phyloP scores from a whole-genome alignment of 768 basidiomycete species.

The Mycena belliarum region DNA sequence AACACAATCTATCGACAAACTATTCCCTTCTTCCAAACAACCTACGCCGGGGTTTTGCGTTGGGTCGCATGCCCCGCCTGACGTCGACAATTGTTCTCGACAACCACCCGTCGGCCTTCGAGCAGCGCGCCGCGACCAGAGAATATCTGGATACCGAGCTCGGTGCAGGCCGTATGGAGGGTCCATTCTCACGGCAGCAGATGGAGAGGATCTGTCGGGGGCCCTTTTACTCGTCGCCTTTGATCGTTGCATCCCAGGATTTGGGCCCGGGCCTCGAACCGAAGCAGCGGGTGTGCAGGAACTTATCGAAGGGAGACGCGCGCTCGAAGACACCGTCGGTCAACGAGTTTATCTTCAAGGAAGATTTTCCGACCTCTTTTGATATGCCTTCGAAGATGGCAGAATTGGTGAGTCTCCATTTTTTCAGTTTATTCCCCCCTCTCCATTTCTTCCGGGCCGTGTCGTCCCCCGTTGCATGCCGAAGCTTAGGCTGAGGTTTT shows the following conservation, averaged over 20 bases:
- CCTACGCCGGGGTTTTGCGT: conserved; percentile 32
- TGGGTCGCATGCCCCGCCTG: conserved; percentile 30
- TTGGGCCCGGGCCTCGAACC: conserved; percentile 12
- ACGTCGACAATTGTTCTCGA: not conserved
- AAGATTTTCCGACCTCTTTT: conserved; percentile 17
- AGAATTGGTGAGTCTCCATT: conserved; percentile 14
- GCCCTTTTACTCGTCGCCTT: conserved; percentile 28
- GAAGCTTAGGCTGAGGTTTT: not conserved
- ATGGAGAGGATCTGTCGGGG: too few species aligned
- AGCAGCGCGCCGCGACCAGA: conserved; percentile 3
- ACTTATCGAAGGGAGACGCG: conserved; percentile 21
- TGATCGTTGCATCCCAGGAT: conserved; percentile 17
- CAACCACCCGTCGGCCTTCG: conserved; percentile 12
- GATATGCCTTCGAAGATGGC: conserved; percentile 18
- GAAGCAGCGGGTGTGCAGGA: conserved; percentile 21
- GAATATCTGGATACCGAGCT: conserved; percentile 18
- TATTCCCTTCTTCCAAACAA: conserved; percentile 33
- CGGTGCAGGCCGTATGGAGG: not conserved
- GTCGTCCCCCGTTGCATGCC: not conserved
- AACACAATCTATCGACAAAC: conserved; percentile 19
- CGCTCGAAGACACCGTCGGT: conserved; percentile 3
- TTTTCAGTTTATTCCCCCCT: not conserved
- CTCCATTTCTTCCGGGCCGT: conserved; percentile 3
- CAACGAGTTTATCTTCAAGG: conserved; percentile 19
- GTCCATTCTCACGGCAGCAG: conserved; percentile 11